Evolutionary conservation across 176 grass and related monocot genomes (phyloP), one percentile per base, ranked within the genome.

Genomic region (Metroxylon sagu): DNA sequence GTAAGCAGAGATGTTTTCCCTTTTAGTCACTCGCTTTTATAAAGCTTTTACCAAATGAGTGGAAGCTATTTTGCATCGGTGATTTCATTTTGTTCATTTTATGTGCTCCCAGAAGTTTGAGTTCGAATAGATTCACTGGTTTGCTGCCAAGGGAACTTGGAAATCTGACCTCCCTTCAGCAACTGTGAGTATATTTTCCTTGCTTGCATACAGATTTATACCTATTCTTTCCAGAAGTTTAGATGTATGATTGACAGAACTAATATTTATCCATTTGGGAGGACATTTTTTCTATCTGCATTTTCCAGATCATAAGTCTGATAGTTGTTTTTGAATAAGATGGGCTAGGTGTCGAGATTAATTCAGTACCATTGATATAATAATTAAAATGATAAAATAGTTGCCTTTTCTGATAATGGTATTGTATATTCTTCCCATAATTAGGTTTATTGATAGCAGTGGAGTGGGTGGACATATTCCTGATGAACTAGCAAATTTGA

Each of bases 371-470:
- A n/a, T n/a, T n/a, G n/a, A n/a, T n/a, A n/a, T n/a, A n/a, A n/a
- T n/a, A n/a, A n/a, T n/a, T n/a, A n/a, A n/a, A n/a, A n/a, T n/a
- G n/a, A n/a, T n/a, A n/a, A n/a, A n/a, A n/a, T 15, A 29, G 18
- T 26, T 61, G 12, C 18, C 5, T 61, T 61, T 31, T 25, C 14
- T 17, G 58, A 29, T 61, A 29, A 18, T 60, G 4, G 25, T n/a
- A 16, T 17, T 60, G 29, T 49, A 25, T 85, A 48, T 18, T 73
- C 30, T 80, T 56, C 50, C 54, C 67, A 51, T 78, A 74, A 71
- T 73, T 72, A 87, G 85, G 85, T 80, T 76, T 66, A 75, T 87
- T 51, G 82, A 87, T 53, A 87, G 78, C 60, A 87, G 76, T 30
- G 10, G 68, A 72, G 48, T 87, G 10, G 25, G 15, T 61, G 85